These are phyloP conservation scores for Fusarium ambrosium DNA, from an alignment of 2,329 filamentous ascomycete species.

Conservation along the genomic window DNA sequence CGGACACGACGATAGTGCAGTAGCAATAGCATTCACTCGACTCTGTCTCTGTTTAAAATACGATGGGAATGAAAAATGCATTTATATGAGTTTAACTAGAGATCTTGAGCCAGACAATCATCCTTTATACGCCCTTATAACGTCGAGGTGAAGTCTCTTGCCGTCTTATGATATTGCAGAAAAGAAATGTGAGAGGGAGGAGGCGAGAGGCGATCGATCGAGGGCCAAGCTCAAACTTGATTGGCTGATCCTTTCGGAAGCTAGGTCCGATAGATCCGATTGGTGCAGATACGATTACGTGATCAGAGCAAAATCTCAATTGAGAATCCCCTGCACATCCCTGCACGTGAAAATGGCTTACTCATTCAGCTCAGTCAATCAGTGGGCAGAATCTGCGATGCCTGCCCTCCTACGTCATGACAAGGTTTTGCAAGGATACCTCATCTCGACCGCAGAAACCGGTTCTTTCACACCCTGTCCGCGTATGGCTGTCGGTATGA, in stretches of 20 bases:
- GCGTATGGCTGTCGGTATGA: not conserved
- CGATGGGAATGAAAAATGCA: not conserved
- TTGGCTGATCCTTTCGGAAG: not conserved
- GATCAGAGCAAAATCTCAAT: not conserved
- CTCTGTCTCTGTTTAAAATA: accelerated
- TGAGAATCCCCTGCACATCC: not conserved
- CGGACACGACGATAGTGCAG: not conserved
- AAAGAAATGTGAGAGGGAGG: not conserved
- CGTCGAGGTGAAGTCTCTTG: accelerated
- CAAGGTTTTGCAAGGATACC: not conserved
- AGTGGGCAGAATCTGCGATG: not conserved
- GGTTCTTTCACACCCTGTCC: not conserved
- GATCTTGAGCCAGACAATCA: accelerated
- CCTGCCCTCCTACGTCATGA: not conserved
- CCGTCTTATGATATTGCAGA: accelerated
- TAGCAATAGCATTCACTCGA: accelerated
- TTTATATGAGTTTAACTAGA: accelerated
- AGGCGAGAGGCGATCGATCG: not conserved
- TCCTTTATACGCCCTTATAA: too few species aligned
- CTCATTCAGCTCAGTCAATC: not conserved
- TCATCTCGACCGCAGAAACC: not conserved
- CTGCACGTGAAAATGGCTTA: not conserved
- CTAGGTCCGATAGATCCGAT: not conserved
- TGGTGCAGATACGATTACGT: not conserved
- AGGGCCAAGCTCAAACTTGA: not conserved